Base-by-base conservation (phyloP, 768 basidiomycete species). In the Collybiopsis confluens region DNA sequence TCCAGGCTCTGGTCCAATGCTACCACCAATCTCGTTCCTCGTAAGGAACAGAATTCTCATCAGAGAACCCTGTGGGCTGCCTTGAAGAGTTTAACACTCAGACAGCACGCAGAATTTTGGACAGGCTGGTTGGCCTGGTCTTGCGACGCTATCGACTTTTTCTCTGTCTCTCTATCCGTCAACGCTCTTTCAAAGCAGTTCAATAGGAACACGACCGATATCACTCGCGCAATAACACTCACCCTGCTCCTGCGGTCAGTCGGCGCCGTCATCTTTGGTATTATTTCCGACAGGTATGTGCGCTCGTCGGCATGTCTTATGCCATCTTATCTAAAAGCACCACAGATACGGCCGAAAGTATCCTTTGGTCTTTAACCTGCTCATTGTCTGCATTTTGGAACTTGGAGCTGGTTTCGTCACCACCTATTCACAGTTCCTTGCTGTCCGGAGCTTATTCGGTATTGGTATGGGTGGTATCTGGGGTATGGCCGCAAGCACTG, bases 381-480 rank as follows among this genome's bases (percentile, higher is more conserved):
- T 92, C 23, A 64, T 94, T 44, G 80, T 92, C 56, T 75, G 80
- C 13, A 65, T 79, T 4, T 80, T 97, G 49, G 84, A 93, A 62
- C 80, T 97, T 21, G 89, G 84, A 0, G 83, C 84, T 1, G 86
- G 90, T 24, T 98, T 95, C 68, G 83, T 85, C 40, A 76, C 85
- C 16, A 91, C 85, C 0, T 98, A 82, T 70, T 28, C 56, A 0
- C 76, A 86, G 57, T 98, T 98, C 73, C 80, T 98, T 23, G 92
- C 80, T 15, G 75, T 92, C 4, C 80, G 94, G 5, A 80, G 85
- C 1, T 75, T 97, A 41, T 95, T 94, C 64, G 92, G 92, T 56
- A 80, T 93, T 47, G 86, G 84, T 1, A 92, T 93, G 90, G 90
- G 91, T 30, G 90, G 90, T 0, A 79, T 96, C 43, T 96, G 93